Evolutionary conservation across 345 rosid genomes (phyloP), one percentile per base, ranked within the genome.

Genomic region (Populus simonii): DNA sequence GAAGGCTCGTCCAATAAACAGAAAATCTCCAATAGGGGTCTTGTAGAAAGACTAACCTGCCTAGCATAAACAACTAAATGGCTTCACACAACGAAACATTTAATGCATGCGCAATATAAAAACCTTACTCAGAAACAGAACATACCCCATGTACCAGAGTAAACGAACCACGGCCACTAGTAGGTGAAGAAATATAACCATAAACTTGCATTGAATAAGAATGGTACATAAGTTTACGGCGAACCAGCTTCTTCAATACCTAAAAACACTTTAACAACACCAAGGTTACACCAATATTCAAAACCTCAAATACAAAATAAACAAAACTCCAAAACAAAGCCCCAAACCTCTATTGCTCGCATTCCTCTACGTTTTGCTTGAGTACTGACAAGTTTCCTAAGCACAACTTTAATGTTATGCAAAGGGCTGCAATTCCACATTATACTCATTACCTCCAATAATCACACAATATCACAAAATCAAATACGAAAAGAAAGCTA

Each of bases 201-300:
- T 49, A 5, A 49, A 95, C 97, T 88, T 89, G 96, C 97, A 95
- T 92, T 67, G 98, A 93, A 84, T 95, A 95, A 41, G 99, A 92
- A 86, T 90, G 91, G 86, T 95, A 95, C 78, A 95, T 83, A 70
- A 93, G 90, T 69, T 88, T 91, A 41, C 92, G 95, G 70, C 79
- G 91, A 74, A 86, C 91, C 38, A 95, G 82, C 93, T 92, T 93
- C 85, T 93, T 91, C 84, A 93, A 84, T 35, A 95, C 99, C 98
- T 93, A 82, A 23, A 68, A 51, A 71, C 81, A 74, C 75, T 41
- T 57, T 43, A 71, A 80, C 17, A 29, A 76, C 39, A 63, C 53
- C 55, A 36, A 71, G 68, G 35, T 23, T 33, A 80, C 38, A 74
- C 45, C 18, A 38, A 35, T 4, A 29, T 29, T 1, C 12, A 22